A percentile compares a stretch with the other conserved stretches of the same genome.
phyloP scores from a whole-genome alignment of 805 yeast species.

The Wickerhamiella kurtzmanii region DNA sequence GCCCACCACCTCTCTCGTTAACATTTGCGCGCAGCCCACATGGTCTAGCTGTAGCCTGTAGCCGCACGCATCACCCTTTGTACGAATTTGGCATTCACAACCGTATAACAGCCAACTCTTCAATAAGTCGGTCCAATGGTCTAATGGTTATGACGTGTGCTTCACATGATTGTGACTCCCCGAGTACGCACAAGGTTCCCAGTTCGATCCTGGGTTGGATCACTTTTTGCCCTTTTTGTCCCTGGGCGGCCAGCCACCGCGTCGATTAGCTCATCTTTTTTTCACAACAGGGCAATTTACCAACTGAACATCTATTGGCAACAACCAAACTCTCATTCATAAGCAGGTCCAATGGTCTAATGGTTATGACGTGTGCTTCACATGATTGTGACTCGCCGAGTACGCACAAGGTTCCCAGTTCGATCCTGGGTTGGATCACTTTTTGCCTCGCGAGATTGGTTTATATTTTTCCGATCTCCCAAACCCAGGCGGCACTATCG shows the following conservation, averaged over 20 bases:
- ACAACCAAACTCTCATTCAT: neutral
- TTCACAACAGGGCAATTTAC: neutral
- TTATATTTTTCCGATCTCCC: neutral
- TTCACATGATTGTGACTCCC: neutral
- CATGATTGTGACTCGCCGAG: neutral
- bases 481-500: neutral
- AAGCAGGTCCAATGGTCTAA: conserved; percentile 1
- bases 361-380: conserved; percentile 1
- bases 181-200: conserved; percentile 1
- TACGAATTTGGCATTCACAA: neutral
- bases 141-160: conserved; percentile 1
- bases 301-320: neutral
- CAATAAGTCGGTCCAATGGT: neutral
- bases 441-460: neutral
- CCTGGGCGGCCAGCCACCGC: neutral
- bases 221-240: neutral
- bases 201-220: conserved; percentile 1
- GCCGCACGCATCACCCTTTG: no score
- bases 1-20: no score
- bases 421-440: neutral
- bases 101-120: neutral
- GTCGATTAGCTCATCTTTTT: neutral
- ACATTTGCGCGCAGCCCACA: no score
- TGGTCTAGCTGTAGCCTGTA: no score
- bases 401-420: conserved; percentile 1